Evolutionary conservation across 1,139 yeast genomes (phyloP), one percentile per base, ranked within the genome.

Genomic region (Hansenula anomala): DNA sequence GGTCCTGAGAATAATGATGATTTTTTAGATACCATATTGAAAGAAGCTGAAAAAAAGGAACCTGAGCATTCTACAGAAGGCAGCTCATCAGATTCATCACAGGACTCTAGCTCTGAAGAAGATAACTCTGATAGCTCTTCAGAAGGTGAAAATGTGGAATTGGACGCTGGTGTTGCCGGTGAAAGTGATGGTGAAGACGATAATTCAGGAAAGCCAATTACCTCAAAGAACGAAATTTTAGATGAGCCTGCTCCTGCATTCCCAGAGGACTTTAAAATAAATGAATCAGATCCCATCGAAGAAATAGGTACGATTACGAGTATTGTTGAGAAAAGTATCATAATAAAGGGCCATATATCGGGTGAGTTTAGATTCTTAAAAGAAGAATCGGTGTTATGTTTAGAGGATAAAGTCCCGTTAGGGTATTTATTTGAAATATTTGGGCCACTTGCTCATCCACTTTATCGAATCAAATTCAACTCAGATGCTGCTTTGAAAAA

Each of bases 391-490:
- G 69, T 90, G 1, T 69, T 92, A 15, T 88, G 96, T 56, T 70
- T 89, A 37, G 82, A 79, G 49, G 90, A 86, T 55, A 71, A 81
- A 36, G 69, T 75, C 1, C 66, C 85, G 0, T 53, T 94, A n/a
- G 99, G 99, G 0, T 80, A 85, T 1, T 64, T 92, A 13, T 85
- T 78, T 54, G 99, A 92, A 58, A 87, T 89, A 0, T 89, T 92
- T 66, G 99, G 99, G 0, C 80, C 89, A 19, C 72, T 92, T 9
- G 87, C 87, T 47, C 64, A 77, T n/a, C 98, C 98, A 0, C 67
- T 82, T 34, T 90, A 87, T 56, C 68, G 95, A 29, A 81, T 92
- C 2, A 79, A 80, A 45, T 80, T 87, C 56, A 74, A 78, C 37
- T 67, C 65, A 0, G 83, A 75, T 20, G 81, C 76, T 28, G 64